These are phyloP conservation scores for Calonectria ilicicola DNA, from an alignment of 2,329 filamentous ascomycete species.

Conservation along the genomic window DNA sequence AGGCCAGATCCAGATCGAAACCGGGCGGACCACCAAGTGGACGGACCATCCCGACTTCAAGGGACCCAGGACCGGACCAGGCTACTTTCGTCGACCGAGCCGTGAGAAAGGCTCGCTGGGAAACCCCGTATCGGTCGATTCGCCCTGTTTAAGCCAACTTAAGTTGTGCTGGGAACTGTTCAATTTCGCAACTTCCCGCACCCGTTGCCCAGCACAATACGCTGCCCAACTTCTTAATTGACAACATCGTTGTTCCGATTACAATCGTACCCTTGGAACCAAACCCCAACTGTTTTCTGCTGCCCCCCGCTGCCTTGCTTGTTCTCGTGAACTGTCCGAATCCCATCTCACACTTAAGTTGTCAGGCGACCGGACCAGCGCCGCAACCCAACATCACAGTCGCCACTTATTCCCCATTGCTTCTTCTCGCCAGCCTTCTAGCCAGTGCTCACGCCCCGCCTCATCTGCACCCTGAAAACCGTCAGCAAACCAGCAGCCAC, in stretches of 20 bases:
- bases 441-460: constrained; percentile 24
- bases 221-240: background rate
- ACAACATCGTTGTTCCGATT: background rate
- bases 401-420: constrained; percentile 12
- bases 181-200: background rate
- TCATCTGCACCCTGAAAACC: constrained; percentile 14
- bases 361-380: constrained; percentile 18
- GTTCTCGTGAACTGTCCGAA: constrained; percentile 3
- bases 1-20: constrained; percentile 43
- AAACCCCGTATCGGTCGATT: constrained; percentile 40
- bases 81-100: constrained; percentile 43
- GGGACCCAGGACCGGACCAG: constrained; percentile 32
- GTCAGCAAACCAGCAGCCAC: constrained; percentile 24
- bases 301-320: background rate
- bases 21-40: constrained; percentile 33
- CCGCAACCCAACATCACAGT: constrained; percentile 17
- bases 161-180: background rate
- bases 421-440: constrained; percentile 21
- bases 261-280: background rate
- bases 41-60: constrained; percentile 39
- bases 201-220: background rate
- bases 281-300: background rate
- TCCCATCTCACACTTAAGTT: constrained; percentile 10
- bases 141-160: constrained; percentile 12
- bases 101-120: constrained; percentile 25